These are phyloP conservation scores for Vickermania ingenoplastis DNA, from an alignment of 208 protist genomes.

Conservation along the genomic window DNA sequence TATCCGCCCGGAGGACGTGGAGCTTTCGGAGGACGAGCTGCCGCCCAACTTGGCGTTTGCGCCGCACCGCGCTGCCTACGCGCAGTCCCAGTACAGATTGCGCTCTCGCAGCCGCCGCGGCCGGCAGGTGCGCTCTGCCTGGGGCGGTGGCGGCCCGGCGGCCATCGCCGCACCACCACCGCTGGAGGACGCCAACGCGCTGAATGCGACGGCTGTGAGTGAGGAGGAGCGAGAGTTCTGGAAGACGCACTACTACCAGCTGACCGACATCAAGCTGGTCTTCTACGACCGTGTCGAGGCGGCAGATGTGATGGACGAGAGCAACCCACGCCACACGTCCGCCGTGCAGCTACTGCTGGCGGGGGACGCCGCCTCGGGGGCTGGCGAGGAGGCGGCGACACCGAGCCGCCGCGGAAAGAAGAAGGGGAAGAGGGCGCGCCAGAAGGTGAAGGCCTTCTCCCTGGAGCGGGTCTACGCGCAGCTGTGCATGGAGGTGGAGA, in stretches of 20 bases:
- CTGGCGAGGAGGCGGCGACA: constrained; percentile 3
- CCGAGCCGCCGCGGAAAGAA: background rate
- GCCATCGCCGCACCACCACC: background rate
- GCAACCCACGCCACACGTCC: constrained; percentile 25
- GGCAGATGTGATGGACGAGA: constrained; percentile 22
- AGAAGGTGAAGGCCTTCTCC: constrained; percentile 14
- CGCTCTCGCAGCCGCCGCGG: background rate
- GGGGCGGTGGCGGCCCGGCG: background rate
- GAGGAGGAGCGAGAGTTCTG: constrained; percentile 76
- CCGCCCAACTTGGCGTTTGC: constrained; percentile 23
- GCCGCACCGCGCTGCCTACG: constrained; percentile 1
- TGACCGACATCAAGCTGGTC: constrained; percentile 45
- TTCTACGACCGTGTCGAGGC: constrained; percentile 70
- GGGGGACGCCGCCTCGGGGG: constrained; percentile 8
- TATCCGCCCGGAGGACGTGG: background rate
- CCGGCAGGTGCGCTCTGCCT: background rate
- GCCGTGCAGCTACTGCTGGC: constrained; percentile 30
- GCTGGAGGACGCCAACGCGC: constrained; percentile 9
- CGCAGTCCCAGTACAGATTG: background rate
- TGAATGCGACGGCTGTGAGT: constrained; percentile 31
- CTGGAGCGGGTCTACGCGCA: constrained; percentile 77
- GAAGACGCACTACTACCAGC: constrained; percentile 60
- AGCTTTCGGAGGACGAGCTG: background rate
- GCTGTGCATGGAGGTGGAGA: constrained; percentile 75
- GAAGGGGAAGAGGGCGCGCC: constrained; percentile 10